Evolutionary conservation across 2,329 filamentous ascomycete species (phyloP).

Genomic region (Fusarium duplospermum): DNA sequence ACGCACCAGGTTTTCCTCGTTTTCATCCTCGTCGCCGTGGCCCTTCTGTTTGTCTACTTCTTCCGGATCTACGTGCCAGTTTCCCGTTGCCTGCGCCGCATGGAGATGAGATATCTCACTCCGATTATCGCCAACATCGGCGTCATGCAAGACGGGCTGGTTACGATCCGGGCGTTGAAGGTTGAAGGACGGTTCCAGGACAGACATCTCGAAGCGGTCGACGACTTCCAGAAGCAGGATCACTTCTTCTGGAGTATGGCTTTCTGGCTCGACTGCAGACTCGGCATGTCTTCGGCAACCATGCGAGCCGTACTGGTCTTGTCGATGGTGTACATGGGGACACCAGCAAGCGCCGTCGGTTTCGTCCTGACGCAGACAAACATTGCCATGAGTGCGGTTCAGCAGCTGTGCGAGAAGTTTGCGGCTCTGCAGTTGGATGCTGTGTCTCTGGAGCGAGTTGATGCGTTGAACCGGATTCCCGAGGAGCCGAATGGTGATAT

Average conservation of each 20-base stretch:
- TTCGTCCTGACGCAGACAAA: conserved; percentile 76
- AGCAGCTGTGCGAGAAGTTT: conserved; percentile 79
- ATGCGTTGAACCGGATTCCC: conserved; percentile 83
- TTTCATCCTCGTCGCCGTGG: conserved; percentile 75
- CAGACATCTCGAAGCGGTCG: conserved; percentile 82
- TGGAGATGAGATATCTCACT: conserved; percentile 90
- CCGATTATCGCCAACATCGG: conserved; percentile 95
- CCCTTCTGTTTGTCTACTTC: conserved; percentile 75
- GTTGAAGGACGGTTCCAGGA: conserved; percentile 84
- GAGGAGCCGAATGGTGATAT: conserved; percentile 77
- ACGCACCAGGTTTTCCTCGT: conserved; percentile 83
- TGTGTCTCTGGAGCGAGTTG: conserved; percentile 87
- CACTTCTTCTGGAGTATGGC: conserved; percentile 95
- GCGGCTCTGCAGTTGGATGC: conserved; percentile 92
- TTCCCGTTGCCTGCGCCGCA: conserved; percentile 82
- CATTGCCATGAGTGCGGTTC: conserved; percentile 51
- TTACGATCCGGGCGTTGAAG: conserved; percentile 86
- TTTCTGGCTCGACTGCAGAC: conserved; percentile 85
- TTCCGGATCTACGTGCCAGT: conserved; percentile 84
- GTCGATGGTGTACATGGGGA: conserved; percentile 78
- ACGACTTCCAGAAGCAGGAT: conserved; percentile 93
- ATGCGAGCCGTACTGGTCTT: conserved; percentile 80
- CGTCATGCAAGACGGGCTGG: conserved; percentile 84
- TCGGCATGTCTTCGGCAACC: conserved; percentile 68
- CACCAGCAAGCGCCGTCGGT: conserved; percentile 82